Evolutionary conservation across 176 grass and related monocot genomes (phyloP).

Genomic region (bread wheat (Triticum aestivum)): DNA sequence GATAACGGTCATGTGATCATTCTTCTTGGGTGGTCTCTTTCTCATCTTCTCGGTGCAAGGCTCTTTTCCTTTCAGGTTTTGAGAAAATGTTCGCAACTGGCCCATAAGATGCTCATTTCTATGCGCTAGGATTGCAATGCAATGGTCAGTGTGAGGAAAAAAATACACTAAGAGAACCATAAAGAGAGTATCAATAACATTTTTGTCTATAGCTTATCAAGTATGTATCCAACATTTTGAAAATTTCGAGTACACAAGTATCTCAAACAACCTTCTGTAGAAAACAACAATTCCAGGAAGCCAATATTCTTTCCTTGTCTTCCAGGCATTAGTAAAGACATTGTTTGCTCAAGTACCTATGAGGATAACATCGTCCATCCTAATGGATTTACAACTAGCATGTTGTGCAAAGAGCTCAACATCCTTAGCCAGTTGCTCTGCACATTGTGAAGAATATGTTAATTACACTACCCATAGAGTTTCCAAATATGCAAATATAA

Average conservation of each 20-base stretch:
- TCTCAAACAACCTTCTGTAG: not conserved
- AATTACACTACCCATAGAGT: not conserved
- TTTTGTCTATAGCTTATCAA: not conserved
- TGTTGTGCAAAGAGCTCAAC: constrained; percentile 84
- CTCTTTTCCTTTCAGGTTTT: constrained; percentile 72
- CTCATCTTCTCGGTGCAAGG: constrained; percentile 64
- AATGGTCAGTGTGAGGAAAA: not conserved
- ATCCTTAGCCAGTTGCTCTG: constrained; percentile 87
- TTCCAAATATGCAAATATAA: not conserved
- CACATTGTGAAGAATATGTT: constrained; percentile 8
- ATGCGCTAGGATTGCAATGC: constrained; percentile 50
- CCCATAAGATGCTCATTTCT: constrained; percentile 79
- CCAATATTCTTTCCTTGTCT: not conserved
- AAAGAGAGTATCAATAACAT: not conserved
- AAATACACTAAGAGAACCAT: not conserved
- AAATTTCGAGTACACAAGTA: not conserved
- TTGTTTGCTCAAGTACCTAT: constrained; percentile 48
- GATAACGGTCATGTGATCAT: constrained; percentile 27
- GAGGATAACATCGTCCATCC: constrained; percentile 80
- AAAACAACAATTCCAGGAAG: not conserved
- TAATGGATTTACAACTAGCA: constrained; percentile 78
- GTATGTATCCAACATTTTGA: not conserved
- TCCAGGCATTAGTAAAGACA: not conserved
- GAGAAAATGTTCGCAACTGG: constrained; percentile 56
- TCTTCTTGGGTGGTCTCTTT: constrained; percentile 62